Evolutionary conservation across 2,329 filamentous ascomycete genomes (phyloP), one percentile per base, ranked within the genome.

Genomic region (Cucurbitaria berberidis): DNA sequence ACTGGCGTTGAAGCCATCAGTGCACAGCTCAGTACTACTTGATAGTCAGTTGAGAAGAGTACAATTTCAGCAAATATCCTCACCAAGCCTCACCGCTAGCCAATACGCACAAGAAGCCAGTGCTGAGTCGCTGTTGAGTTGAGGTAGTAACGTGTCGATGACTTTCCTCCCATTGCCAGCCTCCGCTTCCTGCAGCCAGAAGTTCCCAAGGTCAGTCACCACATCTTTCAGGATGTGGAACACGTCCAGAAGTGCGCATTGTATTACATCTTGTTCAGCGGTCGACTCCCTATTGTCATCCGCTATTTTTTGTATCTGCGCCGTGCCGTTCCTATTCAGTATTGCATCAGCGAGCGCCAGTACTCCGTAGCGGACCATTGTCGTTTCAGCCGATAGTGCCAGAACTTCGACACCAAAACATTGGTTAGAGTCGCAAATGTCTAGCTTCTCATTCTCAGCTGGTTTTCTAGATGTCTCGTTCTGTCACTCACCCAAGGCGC

Each of bases 361-460:
- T 27, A 85, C 77, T 0, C 81, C 80, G 53, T 81, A 81, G 67
- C 2, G 84, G 58, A 21, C 79, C 72, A 0, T 77, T 72, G 21
- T 79, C 79, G 21, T 70, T 74, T 36, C 77, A 1, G 44, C 77
- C 1, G 82, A 81, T 26, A 84, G 68, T 2, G 80, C 68, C 0
- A 82, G 80, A 2, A 85, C 72, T 10, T 81, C 76, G 1, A 80
- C 77, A 16, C 80, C 79, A 60, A 86, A 85, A 39, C 80, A 78
- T 11, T 80, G 78, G 13, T 80, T 72, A 24, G 76, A 74, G 52
- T 86, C 83, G 45, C 84, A 84, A 67, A 84, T 85, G 60, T 86
- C 83, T 3, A 86, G 77, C 80, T 81, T 40, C 44, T 15, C 2
- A 6, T 13, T 41, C 2, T 42, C 22, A 51, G 15, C 19, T 10